These are phyloP conservation scores for Effrenium voratum DNA, from an alignment of 73 alveolate genomes.

Conservation along the genomic window DNA sequence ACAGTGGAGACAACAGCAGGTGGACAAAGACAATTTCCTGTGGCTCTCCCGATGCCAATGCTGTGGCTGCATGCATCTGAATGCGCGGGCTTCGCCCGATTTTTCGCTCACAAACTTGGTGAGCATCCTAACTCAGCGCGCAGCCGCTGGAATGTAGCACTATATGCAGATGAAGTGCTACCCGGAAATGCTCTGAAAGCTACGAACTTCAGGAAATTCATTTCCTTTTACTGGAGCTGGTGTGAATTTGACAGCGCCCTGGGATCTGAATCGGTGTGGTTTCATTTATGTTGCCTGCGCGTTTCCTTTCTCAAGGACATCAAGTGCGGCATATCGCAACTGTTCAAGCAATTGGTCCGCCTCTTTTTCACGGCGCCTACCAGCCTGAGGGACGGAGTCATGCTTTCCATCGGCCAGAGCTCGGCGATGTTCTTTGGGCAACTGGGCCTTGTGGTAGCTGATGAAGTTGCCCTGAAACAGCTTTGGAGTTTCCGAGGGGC, in stretches of 20 bases:
- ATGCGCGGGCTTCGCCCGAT: background rate
- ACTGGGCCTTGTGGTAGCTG: background rate
- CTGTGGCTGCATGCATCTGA: background rate
- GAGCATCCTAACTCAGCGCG: background rate
- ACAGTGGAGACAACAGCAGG: background rate
- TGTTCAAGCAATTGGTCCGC: background rate
- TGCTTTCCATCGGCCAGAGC: background rate
- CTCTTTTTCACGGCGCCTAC: background rate
- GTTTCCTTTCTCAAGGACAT: background rate
- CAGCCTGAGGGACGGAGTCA: background rate
- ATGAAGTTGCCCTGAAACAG: background rate
- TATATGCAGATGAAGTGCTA: background rate
- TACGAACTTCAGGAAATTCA: background rate
- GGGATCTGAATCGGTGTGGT: background rate
- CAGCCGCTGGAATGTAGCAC: background rate
- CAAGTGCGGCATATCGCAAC: background rate
- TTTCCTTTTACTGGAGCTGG: background rate
- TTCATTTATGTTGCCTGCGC: background rate
- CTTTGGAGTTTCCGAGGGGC: background rate
- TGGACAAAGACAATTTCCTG: background rate
- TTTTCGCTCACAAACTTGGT: background rate
- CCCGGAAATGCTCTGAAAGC: conserved; percentile 18
- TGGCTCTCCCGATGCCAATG: background rate
- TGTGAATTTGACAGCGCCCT: background rate
- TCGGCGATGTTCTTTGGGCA: background rate